Conservation (phyloP, 2,329 filamentous ascomycete genomes). For the Sporothrix schenckii region DNA sequence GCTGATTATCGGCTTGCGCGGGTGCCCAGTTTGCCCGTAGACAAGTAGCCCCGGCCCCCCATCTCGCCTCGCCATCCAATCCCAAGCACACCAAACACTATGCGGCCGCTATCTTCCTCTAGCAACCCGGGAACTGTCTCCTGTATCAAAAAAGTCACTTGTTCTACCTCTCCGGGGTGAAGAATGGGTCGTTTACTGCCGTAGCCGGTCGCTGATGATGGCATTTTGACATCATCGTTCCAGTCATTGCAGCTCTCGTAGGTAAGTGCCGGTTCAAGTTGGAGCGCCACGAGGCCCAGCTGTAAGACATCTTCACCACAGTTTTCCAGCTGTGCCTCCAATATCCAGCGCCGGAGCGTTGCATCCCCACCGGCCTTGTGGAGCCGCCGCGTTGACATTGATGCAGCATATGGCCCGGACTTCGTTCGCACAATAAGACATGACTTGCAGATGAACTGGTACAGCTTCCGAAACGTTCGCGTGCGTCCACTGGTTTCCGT, state of each 20-base stretch:
- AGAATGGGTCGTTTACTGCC: constrained; percentile 56
- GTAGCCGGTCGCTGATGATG: neutral
- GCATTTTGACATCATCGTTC: neutral
- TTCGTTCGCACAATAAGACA: constrained; percentile 91
- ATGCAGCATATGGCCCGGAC: constrained; percentile 61
- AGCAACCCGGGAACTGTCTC: constrained; percentile 45
- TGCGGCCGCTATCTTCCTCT: constrained; percentile 44
- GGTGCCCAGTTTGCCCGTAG: constrained; percentile 77
- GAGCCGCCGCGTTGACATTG: constrained; percentile 37
- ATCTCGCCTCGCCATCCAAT: constrained; percentile 89
- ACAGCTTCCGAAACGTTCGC: constrained; percentile 89
- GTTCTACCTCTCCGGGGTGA: constrained; percentile 65
- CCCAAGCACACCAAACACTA: constrained; percentile 76
- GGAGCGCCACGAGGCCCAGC: constrained; percentile 67
- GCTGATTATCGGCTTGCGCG: constrained; percentile 39
- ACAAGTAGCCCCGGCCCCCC: constrained; percentile 85
- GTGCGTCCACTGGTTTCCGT: constrained; percentile 69
- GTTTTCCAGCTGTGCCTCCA: constrained; percentile 96
- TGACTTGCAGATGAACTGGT: constrained; percentile 93
- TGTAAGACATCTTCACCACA: constrained; percentile 81
- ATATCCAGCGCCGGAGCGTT: constrained; percentile 60
- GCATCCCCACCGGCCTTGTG: constrained; percentile 35
- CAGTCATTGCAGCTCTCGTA: constrained; percentile 57
- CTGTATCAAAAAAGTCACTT: constrained; percentile 65
- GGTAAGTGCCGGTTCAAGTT: constrained; percentile 55